Conservation (phyloP, 768 basidiomycete species). For the Leccinum incarnatum region DNA sequence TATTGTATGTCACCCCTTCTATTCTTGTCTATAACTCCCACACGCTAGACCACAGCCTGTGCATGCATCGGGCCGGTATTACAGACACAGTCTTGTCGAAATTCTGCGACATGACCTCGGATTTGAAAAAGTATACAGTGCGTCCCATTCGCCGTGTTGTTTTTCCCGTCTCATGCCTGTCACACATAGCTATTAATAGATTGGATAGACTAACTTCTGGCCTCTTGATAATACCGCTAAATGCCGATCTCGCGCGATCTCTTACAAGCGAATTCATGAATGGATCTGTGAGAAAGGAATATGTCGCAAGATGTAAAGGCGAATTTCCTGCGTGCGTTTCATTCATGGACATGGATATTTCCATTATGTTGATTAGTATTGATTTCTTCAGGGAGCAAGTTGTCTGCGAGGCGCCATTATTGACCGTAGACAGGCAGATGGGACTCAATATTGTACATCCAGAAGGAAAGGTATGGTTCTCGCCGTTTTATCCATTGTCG, state of each 20-base stretch:
- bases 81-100: slow-evolving; percentile 82
- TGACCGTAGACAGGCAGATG: slow-evolving; percentile 95
- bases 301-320: slow-evolving; percentile 84
- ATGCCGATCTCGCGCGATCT: slow-evolving; percentile 59
- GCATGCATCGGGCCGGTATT: slow-evolving; percentile 89
- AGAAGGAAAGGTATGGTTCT: slow-evolving; percentile 73
- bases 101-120: slow-evolving; percentile 84
- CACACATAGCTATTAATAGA: slow-evolving; percentile 77
- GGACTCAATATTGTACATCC: slow-evolving; percentile 95
- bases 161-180: background rate
- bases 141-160: slow-evolving; percentile 31
- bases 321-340: slow-evolving; percentile 78
- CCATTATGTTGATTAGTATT: background rate
- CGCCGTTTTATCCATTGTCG: background rate
- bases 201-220: slow-evolving; percentile 94
- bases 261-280: slow-evolving; percentile 81
- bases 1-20: slow-evolving; percentile 65
- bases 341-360: background rate
- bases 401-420: slow-evolving; percentile 78
- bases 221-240: slow-evolving; percentile 88
- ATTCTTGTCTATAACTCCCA: background rate
- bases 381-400: slow-evolving; percentile 60
- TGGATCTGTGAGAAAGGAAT: slow-evolving; percentile 85
- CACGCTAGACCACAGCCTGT: slow-evolving; percentile 57
- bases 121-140: slow-evolving; percentile 79